Evolutionary conservation across 352 stramenopile genomes (phyloP), one percentile per base, ranked within the genome.

Genomic region (Phytopythium kandeliae): DNA sequence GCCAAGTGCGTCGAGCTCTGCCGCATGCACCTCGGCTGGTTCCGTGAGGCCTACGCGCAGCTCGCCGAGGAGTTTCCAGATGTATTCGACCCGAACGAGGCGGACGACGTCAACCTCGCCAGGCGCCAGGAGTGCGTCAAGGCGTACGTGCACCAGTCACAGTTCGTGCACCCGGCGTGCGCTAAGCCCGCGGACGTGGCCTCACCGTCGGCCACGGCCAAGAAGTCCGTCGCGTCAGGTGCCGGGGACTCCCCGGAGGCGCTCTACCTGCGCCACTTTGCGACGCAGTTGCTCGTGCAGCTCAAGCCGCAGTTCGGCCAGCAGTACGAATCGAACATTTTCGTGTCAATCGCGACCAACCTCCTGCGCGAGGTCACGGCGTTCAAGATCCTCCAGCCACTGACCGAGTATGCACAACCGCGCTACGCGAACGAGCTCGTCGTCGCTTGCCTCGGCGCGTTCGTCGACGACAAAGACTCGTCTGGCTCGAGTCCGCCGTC

Each of bases 1-100:
- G 69, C 81, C 36, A 85, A 81, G 57, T 67, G 61, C 43, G 56
- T 87, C 4, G 78, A 92, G 56, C 54, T 92, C 12, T 51, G 89
- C 54, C 74, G 74, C 13, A 51, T 92, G 43, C 81, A 92, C 52
- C 58, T 92, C 31, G 77, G 73, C 8, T 92, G 81, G 81, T 92
- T 92, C 60, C 70, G 81, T 17, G 81, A 92, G 58, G 67, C 73
- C 12, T 92, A 84, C 38, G 81, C 74, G 36, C 67, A 85, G 49
- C 54, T 90, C 16, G 66, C 72, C 0, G 76, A 88, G 37, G 67
- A 85, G 30, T 71, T 76, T 25, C 81, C 81, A 33, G 55, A 55
- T 1, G 61, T 75, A 8, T 92, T 92, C 60, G 59, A 71, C 57
- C 47, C 71, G 35, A 68, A 55, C 52, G 69, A 86, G 16, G 67